Conservation (phyloP, 257 asterid species). For the Vinca minor region DNA sequence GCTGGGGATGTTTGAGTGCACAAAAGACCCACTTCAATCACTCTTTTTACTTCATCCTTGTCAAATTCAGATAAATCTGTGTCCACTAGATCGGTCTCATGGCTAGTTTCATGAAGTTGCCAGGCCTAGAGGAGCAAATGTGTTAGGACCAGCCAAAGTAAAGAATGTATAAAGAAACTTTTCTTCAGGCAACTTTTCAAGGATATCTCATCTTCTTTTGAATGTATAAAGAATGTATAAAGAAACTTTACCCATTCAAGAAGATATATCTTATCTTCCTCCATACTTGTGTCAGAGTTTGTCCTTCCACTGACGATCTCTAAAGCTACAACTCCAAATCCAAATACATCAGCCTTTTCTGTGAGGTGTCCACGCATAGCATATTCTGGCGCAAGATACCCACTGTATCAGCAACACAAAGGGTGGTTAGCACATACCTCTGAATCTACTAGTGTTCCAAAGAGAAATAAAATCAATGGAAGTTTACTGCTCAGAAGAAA, state of each 20-base stretch:
- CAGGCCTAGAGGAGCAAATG: constrained; percentile 14
- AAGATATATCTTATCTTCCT: constrained; percentile 19
- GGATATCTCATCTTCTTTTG: too few species aligned
- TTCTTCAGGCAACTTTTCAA: too few species aligned
- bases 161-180: not conserved
- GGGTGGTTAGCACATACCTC: not conserved
- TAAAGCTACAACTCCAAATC: constrained; percentile 21
- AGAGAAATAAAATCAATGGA: too few species aligned
- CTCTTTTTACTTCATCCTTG: constrained; percentile 15
- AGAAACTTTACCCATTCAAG: constrained; percentile 21
- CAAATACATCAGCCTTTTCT: constrained; percentile 25
- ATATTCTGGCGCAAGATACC: constrained; percentile 20
- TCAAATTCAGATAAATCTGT: constrained; percentile 1
- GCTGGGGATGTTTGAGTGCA: constrained; percentile 25
- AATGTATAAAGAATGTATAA: not conserved
- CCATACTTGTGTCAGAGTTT: constrained; percentile 16
- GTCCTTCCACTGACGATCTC: constrained; percentile 24
- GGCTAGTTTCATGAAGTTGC: constrained; percentile 17
- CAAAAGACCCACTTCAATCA: constrained; percentile 15
- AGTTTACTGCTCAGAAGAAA: not conserved
- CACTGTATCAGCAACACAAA: constrained; percentile 12
- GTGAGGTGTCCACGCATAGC: constrained; percentile 22
- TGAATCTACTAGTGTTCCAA: not conserved
- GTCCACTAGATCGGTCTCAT: constrained; percentile 14
- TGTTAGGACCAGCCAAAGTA: not conserved